These are phyloP conservation scores for Schrenkiella parvula DNA, from an alignment of 345 rosid genomes.

Conservation along the genomic window DNA sequence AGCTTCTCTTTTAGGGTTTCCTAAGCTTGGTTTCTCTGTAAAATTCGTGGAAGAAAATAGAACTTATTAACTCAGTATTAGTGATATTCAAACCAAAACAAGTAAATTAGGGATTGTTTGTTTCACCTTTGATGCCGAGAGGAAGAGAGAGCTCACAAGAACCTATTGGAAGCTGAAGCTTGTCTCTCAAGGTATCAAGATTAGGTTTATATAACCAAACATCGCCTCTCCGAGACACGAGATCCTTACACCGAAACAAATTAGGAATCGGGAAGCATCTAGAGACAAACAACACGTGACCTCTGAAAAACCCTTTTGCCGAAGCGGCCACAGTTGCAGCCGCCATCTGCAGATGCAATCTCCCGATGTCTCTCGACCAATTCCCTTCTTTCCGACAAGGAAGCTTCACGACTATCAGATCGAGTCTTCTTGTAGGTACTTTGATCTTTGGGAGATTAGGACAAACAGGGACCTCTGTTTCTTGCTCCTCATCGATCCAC, in stretches of 20 bases:
- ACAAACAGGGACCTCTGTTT: conserved; percentile 71
- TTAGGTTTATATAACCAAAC: conserved; percentile 76
- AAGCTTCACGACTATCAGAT: conserved; percentile 80
- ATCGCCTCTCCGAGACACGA: conserved; percentile 47
- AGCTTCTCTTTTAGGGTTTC: conserved; percentile 68
- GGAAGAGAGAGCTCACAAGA: conserved; percentile 97
- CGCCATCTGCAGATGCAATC: conserved; percentile 82
- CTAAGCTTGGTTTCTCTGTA: conserved; percentile 51
- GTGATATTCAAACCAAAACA: neutral
- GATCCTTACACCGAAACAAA: conserved; percentile 76
- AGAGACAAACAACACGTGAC: conserved; percentile 62
- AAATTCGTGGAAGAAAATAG: neutral
- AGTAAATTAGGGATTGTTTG: neutral
- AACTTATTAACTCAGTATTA: neutral
- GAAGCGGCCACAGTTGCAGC: conserved; percentile 74
- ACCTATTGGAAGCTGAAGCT: conserved; percentile 75
- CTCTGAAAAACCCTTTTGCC: conserved; percentile 63
- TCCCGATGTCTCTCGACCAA: conserved; percentile 91
- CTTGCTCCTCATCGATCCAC: conserved; percentile 99
- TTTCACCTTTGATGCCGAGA: conserved; percentile 60
- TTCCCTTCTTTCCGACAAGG: conserved; percentile 79
- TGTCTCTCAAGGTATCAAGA: conserved; percentile 59
- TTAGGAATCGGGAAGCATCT: conserved; percentile 81
- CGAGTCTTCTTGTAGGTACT: conserved; percentile 60
- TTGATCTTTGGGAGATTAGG: conserved; percentile 61